Evolutionary conservation across 805 yeast species (phyloP).

Genomic region (Pichia kluyveri): DNA sequence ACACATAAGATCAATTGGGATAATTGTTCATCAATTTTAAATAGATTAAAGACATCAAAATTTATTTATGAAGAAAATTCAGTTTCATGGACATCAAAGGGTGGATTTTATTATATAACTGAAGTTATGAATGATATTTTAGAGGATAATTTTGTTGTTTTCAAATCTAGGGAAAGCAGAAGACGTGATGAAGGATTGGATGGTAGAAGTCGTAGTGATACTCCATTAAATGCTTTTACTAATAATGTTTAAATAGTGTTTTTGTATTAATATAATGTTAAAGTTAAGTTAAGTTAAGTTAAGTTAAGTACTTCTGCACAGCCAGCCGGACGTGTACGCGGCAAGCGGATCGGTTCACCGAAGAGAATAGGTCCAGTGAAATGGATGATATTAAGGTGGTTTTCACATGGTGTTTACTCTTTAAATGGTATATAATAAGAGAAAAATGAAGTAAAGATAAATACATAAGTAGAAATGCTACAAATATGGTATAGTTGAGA

Average conservation of each 20-base stretch:
- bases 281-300: no score
- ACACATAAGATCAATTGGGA: conserved; percentile 57
- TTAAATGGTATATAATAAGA: no score
- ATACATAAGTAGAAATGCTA: no score
- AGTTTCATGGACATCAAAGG: conserved; percentile 88
- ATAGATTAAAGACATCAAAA: conserved; percentile 53
- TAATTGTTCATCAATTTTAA: conserved; percentile 48
- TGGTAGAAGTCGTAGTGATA: conserved; percentile 14
- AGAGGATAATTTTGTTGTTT: conserved; percentile 24
- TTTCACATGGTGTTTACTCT: no score
- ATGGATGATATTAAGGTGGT: no score
- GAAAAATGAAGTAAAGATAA: no score
- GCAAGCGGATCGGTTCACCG: no score
- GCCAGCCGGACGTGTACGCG: no score
- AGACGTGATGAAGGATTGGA: conserved; percentile 11
- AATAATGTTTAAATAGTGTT: conserved; percentile 19
- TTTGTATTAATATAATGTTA: no score
- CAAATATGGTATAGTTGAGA: no score
- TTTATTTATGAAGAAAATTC: conserved; percentile 57
- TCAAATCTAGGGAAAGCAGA: conserved; percentile 19
- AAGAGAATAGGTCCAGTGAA: no score
- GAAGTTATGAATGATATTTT: conserved; percentile 40
- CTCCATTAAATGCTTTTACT: conserved; percentile 26
- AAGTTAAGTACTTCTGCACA: no score
- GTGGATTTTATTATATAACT: conserved; percentile 70